Conservation (phyloP, 805 yeast species). For the Starmerella lactis-condensi region DNA sequence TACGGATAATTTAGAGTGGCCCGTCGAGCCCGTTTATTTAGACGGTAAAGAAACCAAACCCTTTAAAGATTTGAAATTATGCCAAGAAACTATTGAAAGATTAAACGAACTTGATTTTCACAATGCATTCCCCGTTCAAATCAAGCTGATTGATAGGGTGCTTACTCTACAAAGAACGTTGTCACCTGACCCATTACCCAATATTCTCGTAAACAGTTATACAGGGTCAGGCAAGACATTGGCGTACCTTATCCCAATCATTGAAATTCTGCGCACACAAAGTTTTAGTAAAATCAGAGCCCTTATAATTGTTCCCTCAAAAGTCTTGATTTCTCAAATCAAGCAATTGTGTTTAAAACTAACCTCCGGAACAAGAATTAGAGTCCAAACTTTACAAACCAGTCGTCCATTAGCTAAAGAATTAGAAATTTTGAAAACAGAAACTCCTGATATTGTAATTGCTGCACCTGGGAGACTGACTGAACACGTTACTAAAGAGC, state of each 20-base stretch:
- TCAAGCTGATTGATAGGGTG: conserved; percentile 42
- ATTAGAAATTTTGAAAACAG: conserved; percentile 27
- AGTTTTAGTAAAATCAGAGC: conserved; percentile 45
- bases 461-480: conserved; percentile 77
- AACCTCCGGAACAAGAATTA: conserved; percentile 47
- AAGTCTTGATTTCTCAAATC: conserved; percentile 72
- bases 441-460: conserved; percentile 23
- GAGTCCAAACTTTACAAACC: conserved; percentile 39
- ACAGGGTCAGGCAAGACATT: conserved; percentile 94
- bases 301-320: conserved; percentile 72
- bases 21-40: conserved; percentile 42
- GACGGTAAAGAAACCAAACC: conserved; percentile 30
- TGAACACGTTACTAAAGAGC: conserved; percentile 29
- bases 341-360: conserved; percentile 40
- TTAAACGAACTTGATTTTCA: conserved; percentile 30
- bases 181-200: conserved; percentile 27
- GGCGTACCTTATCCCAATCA: conserved; percentile 69
- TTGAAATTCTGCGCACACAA: conserved; percentile 36
- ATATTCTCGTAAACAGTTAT: conserved; percentile 74
- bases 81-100: conserved; percentile 29
- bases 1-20: conserved; percentile 42
- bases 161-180: conserved; percentile 25
- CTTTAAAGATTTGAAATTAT: conserved; percentile 32
- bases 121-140: conserved; percentile 61
- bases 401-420: conserved; percentile 48